These are phyloP conservation scores for Gillenia trifoliata DNA, from an alignment of 306 rosid genomes.

Conservation along the genomic window DNA sequence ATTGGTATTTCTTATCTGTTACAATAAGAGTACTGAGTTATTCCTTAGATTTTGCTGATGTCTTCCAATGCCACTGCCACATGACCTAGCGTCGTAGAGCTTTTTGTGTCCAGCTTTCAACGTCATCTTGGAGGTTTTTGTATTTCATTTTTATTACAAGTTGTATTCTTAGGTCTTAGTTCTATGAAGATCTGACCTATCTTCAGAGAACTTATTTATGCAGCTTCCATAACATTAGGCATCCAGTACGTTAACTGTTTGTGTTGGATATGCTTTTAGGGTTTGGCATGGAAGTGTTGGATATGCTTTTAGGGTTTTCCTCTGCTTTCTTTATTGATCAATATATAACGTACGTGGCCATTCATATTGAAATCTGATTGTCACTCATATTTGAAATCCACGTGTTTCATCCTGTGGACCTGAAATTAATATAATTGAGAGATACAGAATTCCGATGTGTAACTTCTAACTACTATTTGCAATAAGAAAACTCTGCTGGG, in stretches of 20 bases:
- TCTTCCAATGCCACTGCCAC: neutral
- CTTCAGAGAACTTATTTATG: neutral
- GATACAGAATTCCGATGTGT: neutral
- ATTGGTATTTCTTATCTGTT: slow-evolving; percentile 1
- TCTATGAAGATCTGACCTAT: neutral
- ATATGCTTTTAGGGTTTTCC: neutral
- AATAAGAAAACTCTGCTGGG: neutral
- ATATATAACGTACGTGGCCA: neutral
- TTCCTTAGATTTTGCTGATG: neutral
- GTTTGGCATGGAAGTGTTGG: neutral
- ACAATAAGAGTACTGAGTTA: neutral
- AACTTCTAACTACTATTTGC: neutral
- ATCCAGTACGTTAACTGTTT: neutral
- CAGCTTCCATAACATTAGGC: neutral
- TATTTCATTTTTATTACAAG: neutral
- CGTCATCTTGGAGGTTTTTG: neutral
- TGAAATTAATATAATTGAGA: neutral
- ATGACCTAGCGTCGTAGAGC: neutral
- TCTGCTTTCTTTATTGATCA: neutral
- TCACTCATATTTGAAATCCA: neutral
- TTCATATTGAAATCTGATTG: neutral
- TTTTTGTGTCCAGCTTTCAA: neutral
- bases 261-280: neutral
- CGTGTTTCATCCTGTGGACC: neutral
- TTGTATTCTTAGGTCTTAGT: neutral